Percentiles rank a stretch among this genome's conserved stretches.
These are phyloP conservation scores for Triticum timopheevii DNA, from an alignment of 176 grass and related monocot species.

Conservation along the genomic window DNA sequence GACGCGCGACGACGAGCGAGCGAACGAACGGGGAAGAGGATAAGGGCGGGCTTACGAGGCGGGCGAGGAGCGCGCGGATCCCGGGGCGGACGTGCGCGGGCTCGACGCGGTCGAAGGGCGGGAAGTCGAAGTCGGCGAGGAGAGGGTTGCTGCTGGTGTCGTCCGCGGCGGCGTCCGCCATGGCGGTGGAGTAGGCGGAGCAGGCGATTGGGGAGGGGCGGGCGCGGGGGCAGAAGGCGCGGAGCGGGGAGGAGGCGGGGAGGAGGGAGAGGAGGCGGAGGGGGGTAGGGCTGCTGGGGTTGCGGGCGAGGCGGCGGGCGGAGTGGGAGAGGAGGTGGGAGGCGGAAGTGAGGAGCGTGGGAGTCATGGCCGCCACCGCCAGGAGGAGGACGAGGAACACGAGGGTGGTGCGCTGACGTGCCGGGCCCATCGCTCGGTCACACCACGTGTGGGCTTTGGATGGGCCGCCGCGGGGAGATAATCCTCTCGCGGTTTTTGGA, in stretches of 20 bases:
- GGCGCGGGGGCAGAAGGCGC: conserved; percentile 50
- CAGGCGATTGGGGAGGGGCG: conserved; percentile 10
- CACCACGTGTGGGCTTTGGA: neutral
- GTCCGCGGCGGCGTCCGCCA: neutral
- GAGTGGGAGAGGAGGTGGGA: neutral
- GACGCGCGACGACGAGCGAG: neutral
- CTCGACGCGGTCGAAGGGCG: conserved; percentile 75
- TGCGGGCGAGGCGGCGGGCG: neutral
- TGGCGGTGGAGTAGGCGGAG: conserved; percentile 33
- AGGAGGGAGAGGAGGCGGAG: conserved; percentile 30
- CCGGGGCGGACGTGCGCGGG: conserved; percentile 70
- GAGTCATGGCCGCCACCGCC: neutral
- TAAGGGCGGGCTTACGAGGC: neutral
- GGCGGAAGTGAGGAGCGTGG: neutral
- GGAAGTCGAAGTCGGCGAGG: conserved; percentile 65
- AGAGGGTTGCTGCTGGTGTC: conserved; percentile 59
- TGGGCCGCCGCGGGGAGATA: neutral
- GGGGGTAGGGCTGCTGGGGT: neutral
- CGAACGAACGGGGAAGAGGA: neutral
- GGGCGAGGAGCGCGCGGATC: conserved; percentile 65
- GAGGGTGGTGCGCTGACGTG: neutral
- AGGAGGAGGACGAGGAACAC: neutral
- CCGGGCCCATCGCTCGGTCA: neutral
- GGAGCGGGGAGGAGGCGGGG: conserved; percentile 55
- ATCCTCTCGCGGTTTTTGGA: neutral